Evolutionary conservation across 1,284 basidiomycete species (phyloP).

Genomic region (Chalciporus piperatoides): DNA sequence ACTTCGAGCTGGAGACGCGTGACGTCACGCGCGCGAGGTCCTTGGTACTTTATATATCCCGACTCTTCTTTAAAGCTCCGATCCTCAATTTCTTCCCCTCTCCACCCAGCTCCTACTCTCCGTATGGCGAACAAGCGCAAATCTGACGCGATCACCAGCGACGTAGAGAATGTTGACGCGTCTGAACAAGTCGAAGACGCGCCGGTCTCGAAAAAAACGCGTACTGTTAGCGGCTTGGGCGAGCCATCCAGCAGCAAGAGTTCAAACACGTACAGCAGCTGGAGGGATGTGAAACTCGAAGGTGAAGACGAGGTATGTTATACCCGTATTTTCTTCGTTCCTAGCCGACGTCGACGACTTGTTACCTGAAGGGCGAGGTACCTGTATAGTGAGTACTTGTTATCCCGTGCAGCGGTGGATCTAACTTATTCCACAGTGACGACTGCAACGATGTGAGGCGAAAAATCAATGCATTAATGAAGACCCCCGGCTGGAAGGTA

Average conservation of each 20-base stretch:
- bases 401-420: neutral
- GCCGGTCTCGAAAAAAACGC: neutral
- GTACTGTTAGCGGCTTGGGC: slow-evolving; percentile 16
- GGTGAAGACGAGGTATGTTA: slow-evolving; percentile 21
- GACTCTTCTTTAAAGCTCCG: slow-evolving; percentile 2
- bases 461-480: slow-evolving; percentile 42
- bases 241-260: slow-evolving; percentile 9
- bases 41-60: neutral
- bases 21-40: neutral
- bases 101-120: neutral
- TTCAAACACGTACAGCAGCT: slow-evolving; percentile 19
- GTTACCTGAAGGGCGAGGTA: neutral
- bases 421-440: slow-evolving; percentile 35
- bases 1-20: neutral
- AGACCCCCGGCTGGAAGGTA: slow-evolving; percentile 44
- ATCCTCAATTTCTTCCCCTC: neutral
- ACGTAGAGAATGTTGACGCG: neutral
- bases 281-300: slow-evolving; percentile 34
- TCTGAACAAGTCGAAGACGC: neutral
- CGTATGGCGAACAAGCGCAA: neutral
- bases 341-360: neutral
- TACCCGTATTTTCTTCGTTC: slow-evolving; percentile 23
- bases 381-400: neutral
- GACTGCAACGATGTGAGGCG: slow-evolving; percentile 47
- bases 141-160: neutral